Base-by-base conservation (phyloP, 176 grass and related monocot genomes). In the Cocos nucifera region DNA sequence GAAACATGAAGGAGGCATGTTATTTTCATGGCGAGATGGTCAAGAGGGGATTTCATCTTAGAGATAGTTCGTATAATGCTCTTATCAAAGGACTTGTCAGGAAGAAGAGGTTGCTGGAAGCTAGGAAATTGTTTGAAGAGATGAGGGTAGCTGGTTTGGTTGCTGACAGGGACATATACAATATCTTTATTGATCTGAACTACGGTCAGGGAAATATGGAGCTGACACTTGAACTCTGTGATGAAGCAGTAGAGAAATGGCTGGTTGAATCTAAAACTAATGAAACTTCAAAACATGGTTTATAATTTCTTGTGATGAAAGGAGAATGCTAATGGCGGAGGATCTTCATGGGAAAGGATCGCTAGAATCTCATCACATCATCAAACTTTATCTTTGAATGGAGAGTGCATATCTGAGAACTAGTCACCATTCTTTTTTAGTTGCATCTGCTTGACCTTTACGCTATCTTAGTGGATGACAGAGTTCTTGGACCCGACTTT, bases 1-100 rank as follows among this genome's bases (percentile, higher is more conserved):
- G 91, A 68, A 96, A 90, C 69, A 82, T 90, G 78, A 96, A 96
- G 70, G 91, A 96, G 50, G 91, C 91, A 19, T 56, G 77, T 58
- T 77, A 90, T 96, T 80, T 96, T 56, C 83, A 78, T 69, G 67
- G 54, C 58, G 91, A 85, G 79, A 87, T 96, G 91, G 72, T 69
- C 22, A 69, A 75, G 27, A 90, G 85, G 61, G 83, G 91, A 28
- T 90, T 87, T 52, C 80, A 28, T 63, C 83, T 96, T 54, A 87
- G 75, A 29, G 78, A 74, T 70, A 63, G 75, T 59, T 70, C 86
- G 18, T 96, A 85, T 30, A 90, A 62, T 82, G 68, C 82, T 59
- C 78, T 90, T 82, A 85, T 96, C 69, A 90, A 77, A 64, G 77
- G 79, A 22, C 73, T 96, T 23, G 52, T 87, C 66, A 96, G 79